Evolutionary conservation across 2,329 filamentous ascomycete genomes (phyloP), one percentile per base, ranked within the genome.

Genomic region (Cryphonectria radicalis): DNA sequence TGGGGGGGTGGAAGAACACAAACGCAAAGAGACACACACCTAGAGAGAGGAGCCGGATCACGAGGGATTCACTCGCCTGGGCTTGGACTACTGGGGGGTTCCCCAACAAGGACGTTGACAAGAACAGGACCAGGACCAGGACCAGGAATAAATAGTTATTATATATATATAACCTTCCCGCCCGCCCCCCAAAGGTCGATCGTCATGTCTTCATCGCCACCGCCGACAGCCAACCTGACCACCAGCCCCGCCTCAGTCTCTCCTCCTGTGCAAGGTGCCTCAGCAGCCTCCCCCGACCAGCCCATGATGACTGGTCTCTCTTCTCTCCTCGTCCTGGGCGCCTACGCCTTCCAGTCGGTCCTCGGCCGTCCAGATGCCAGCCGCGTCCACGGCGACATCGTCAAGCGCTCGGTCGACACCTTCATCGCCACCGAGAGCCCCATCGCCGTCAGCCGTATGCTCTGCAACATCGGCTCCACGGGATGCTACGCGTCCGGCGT

Each of bases 391-490:
- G 79, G 75, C 63, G 76, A 78, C 42, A 73, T 87, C 63, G 74
- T 82, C 70, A 87, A 84, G 76, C 81, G 85, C 65, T 81, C 82
- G 35, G 84, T 89, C 19, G 85, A 88, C 74, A 80, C 82, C 43
- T 91, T 87, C 77, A 82, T 91, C 74, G 77, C 82, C 42, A 83
- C 81, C 0, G 84, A 90, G 77, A 84, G 81, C 22, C 82, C 85
- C 10, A 82, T 88, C 74, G 86, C 89, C 3, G 76, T 88, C 40
- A 77, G 81, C 13, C 82, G 86, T 70, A 80, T 90, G 37, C 78
- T 90, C 53, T 88, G 86, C 80, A 91, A 90, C 76, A 89, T 91
- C 73, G 89, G 89, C 4, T 78, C 86, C 13, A 79, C 78, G 69
- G 89, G 89, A 37, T 86, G 85, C 74, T 80, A 86, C 73, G 83